Evolutionary conservation across 352 stramenopile genomes (phyloP).

Genomic region (Pilasporangium apinafurcum): DNA sequence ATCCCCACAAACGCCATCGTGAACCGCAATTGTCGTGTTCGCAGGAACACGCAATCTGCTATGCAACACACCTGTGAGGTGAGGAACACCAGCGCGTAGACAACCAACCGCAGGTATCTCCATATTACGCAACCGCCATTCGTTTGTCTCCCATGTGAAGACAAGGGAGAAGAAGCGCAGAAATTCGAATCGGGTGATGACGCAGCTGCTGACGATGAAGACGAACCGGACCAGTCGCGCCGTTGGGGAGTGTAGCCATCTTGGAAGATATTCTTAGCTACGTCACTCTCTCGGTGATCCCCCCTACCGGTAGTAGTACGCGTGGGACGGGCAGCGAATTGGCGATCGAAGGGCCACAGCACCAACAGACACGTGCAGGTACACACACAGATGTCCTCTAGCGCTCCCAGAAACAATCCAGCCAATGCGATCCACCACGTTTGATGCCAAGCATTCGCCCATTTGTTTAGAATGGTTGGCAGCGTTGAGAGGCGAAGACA

Average conservation of each 20-base stretch:
- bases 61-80: slow-evolving; percentile 10
- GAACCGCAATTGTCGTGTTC: slow-evolving; percentile 52
- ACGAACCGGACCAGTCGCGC: no score
- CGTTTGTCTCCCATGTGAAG: no score
- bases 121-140: background rate
- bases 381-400: slow-evolving; percentile 46
- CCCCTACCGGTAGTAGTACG: background rate
- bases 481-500: slow-evolving; percentile 20
- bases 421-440: slow-evolving; percentile 17
- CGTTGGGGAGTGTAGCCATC: no score
- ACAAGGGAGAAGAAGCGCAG: no score
- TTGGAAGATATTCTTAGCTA: background rate
- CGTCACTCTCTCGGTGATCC: background rate
- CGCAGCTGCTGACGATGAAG: background rate
- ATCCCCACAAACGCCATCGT: slow-evolving; percentile 34
- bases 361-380: slow-evolving; percentile 10
- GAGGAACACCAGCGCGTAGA: slow-evolving; percentile 27
- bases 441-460: slow-evolving; percentile 47
- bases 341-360: slow-evolving; percentile 28
- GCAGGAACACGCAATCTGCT: slow-evolving; percentile 41
- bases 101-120: slow-evolving; percentile 13
- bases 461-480: slow-evolving; percentile 28
- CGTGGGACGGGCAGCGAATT: background rate
- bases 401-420: slow-evolving; percentile 29
- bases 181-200: no score